These are phyloP conservation scores for Xylaria grammica DNA, from an alignment of 495 filamentous ascomycete species.

Conservation along the genomic window DNA sequence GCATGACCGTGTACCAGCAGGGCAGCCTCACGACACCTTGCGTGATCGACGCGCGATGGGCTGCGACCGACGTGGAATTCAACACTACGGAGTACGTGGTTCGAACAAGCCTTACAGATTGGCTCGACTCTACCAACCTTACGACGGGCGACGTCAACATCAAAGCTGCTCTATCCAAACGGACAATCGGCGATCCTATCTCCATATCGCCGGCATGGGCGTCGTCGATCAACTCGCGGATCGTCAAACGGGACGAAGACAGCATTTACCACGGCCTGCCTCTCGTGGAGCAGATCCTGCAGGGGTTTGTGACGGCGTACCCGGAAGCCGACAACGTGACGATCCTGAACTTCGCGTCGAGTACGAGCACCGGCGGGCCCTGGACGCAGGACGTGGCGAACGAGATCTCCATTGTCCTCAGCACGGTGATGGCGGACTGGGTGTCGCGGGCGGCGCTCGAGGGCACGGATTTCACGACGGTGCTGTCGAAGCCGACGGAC, in stretches of 20 bases:
- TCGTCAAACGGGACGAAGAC: not conserved
- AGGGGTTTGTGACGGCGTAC: not conserved
- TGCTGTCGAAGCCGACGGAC: not conserved
- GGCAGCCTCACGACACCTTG: slow-evolving; percentile 3
- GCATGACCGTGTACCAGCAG: not conserved
- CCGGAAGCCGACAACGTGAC: not conserved
- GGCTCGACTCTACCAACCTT: slow-evolving; percentile 2
- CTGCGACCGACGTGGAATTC: slow-evolving; percentile 11
- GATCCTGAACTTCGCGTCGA: not conserved
- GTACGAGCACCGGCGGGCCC: not conserved
- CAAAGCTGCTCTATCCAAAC: not conserved
- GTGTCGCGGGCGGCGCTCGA: slow-evolving; percentile 5
- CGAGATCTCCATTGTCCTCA: slow-evolving; percentile 8
- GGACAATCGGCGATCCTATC: slow-evolving; percentile 1
- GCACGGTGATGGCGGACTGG: slow-evolving; percentile 15
- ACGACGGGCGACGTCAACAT: not conserved
- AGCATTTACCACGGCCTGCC: not conserved
- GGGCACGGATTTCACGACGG: not conserved
- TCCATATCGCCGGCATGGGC: not conserved
- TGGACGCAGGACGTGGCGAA: not conserved
- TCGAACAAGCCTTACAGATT: slow-evolving; percentile 3
- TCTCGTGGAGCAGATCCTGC: not conserved
- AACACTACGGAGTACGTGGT: slow-evolving; percentile 4
- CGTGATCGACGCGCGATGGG: slow-evolving; percentile 19
- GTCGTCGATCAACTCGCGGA: not conserved